A percentile compares a stretch with the other conserved stretches of the same genome.
phyloP scores from a whole-genome alignment of 805 yeast species.

The Wickerhamiella australiensis region DNA sequence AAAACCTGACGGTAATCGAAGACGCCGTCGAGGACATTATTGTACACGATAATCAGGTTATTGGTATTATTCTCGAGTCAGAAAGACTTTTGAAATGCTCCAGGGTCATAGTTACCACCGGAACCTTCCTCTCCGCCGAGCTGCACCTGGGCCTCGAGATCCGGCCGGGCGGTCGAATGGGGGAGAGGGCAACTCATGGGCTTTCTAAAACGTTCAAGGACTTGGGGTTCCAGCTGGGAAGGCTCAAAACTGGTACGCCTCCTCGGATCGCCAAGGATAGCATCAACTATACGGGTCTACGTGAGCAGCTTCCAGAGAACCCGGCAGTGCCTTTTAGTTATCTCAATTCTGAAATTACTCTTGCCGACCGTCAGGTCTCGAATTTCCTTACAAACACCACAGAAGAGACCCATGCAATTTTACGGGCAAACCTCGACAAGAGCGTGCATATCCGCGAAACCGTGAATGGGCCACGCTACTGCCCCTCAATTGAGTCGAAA shows the following conservation, averaged over 20 bases:
- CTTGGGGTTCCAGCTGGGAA: constrained; percentile 72
- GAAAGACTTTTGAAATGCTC: constrained; percentile 27
- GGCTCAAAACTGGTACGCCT: constrained; percentile 96
- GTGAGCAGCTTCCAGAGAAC: constrained; percentile 64
- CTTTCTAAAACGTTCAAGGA: constrained; percentile 62
- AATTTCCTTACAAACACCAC: constrained; percentile 79
- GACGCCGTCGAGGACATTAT: constrained; percentile 80
- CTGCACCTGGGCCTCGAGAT: constrained; percentile 76
- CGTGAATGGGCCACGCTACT: constrained; percentile 91
- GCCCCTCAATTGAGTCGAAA: constrained; percentile 93
- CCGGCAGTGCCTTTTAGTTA: constrained; percentile 88
- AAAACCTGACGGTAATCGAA: constrained; percentile 49
- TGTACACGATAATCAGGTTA: constrained; percentile 39
- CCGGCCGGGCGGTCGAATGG: constrained; percentile 86
- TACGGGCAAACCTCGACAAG: constrained; percentile 59
- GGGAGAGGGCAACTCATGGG: constrained; percentile 86
- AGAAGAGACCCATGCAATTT: constrained; percentile 54
- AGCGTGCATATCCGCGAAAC: constrained; percentile 87
- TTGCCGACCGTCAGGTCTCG: constrained; percentile 43
- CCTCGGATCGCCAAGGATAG: constrained; percentile 67
- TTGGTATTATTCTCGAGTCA: constrained; percentile 62
- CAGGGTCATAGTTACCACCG: constrained; percentile 76
- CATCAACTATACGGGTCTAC: constrained; percentile 53
- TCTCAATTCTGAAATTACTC: constrained; percentile 54
- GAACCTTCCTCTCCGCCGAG: constrained; percentile 90